Percentiles rank a stretch among this genome's conserved stretches.
phyloP scores from a whole-genome alignment of 1,284 basidiomycete genomes.

The Acaromyces ingoldii region DNA sequence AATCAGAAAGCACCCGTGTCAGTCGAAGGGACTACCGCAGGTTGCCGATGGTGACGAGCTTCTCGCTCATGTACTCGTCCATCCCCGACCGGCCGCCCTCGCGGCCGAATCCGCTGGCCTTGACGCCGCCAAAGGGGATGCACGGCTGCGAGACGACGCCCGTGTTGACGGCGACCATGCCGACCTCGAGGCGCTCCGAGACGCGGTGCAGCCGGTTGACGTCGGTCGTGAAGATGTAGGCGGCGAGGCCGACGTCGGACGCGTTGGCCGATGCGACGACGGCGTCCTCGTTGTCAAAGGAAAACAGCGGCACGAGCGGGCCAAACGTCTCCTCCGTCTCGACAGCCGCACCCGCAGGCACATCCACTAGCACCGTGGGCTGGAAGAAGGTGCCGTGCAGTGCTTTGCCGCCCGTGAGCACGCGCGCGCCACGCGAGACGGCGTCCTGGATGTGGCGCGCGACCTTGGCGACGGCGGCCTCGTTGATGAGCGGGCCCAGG shows the following conservation, averaged over 20 bases:
- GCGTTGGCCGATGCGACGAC: slow-evolving; percentile 20
- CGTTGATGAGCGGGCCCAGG: slow-evolving; percentile 89
- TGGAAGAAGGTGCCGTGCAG: slow-evolving; percentile 65
- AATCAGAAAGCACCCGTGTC: too few species aligned
- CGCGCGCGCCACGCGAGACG: slow-evolving; percentile 71
- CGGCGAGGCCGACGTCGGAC: slow-evolving; percentile 19
- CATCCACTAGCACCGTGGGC: slow-evolving; percentile 83
- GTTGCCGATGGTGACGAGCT: too few species aligned
- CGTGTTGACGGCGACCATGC: slow-evolving; percentile 28
- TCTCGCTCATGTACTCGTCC: slow-evolving; percentile 58
- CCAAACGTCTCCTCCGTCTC: slow-evolving; percentile 47
- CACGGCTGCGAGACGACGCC: slow-evolving; percentile 22
- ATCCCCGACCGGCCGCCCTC: slow-evolving; percentile 66
- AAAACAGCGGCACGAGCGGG: slow-evolving; percentile 25
- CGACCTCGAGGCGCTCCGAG: slow-evolving; percentile 17
- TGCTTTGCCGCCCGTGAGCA: slow-evolving; percentile 67
- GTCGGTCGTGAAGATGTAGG: slow-evolving; percentile 25
- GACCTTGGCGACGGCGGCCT: slow-evolving; percentile 79
- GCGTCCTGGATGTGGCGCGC: slow-evolving; percentile 80
- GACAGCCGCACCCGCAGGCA: slow-evolving; percentile 57
- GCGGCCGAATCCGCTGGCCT: slow-evolving; percentile 44
- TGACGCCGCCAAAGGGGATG: slow-evolving; percentile 19
- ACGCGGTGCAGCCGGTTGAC: slow-evolving; percentile 13
- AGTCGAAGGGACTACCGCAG: too few species aligned
- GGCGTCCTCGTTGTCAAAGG: slow-evolving; percentile 28